A percentile compares a stretch with the other conserved stretches of the same genome.
phyloP scores from a whole-genome alignment of 371 early-diverging fungal species.

The Parasitella parasitica region DNA sequence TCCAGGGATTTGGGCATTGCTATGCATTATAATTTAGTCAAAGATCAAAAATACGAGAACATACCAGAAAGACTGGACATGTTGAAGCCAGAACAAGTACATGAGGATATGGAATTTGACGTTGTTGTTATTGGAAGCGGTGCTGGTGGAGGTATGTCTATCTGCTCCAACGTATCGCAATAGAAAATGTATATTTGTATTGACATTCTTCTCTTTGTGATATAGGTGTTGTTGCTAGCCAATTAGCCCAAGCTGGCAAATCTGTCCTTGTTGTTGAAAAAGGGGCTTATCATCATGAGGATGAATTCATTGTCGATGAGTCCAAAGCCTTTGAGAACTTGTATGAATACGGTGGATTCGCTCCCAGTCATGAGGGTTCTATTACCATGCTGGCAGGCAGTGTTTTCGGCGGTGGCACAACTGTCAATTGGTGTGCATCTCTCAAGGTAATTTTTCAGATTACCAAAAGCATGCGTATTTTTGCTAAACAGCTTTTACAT shows the following conservation, averaged over 20 bases:
- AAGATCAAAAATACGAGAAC: slow-evolving; percentile 17
- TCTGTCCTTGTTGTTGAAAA: slow-evolving; percentile 76
- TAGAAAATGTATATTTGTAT: too few species aligned
- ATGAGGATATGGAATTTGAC: slow-evolving; percentile 49
- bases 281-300: slow-evolving; percentile 57
- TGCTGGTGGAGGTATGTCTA: slow-evolving; percentile 69
- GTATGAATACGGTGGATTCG: slow-evolving; percentile 52
- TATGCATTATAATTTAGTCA: slow-evolving; percentile 18
- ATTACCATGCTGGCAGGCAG: slow-evolving; percentile 60
- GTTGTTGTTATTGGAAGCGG: slow-evolving; percentile 77
- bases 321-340: slow-evolving; percentile 42
- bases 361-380: slow-evolving; percentile 43
- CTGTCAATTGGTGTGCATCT: slow-evolving; percentile 70
- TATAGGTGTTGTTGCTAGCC: slow-evolving; percentile 63
- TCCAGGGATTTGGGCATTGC: not conserved
- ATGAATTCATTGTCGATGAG: slow-evolving; percentile 54
- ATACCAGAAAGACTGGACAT: slow-evolving; percentile 8
- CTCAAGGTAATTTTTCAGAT: slow-evolving; percentile 27
- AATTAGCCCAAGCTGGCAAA: slow-evolving; percentile 70
- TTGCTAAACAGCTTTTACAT: not conserved
- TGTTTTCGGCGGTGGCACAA: slow-evolving; percentile 73
- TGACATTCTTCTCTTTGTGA: too few species aligned
- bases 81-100: slow-evolving; percentile 16
- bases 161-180: not conserved
- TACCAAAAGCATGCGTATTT: not conserved